Base-by-base conservation (phyloP, 1,139 yeast species). In the Suhomyces panamericanus region DNA sequence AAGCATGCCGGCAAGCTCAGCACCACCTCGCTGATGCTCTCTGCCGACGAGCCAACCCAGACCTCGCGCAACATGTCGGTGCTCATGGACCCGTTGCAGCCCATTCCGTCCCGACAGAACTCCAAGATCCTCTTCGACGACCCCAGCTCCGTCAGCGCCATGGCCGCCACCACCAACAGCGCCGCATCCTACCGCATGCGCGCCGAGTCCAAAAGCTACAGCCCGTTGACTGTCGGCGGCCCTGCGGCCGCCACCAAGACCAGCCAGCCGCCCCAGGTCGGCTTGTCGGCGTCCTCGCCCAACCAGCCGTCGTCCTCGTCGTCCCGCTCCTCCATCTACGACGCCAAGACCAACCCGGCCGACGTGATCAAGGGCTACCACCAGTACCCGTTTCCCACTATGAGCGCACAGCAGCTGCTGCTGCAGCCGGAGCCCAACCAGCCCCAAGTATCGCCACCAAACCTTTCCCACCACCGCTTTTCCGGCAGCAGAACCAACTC, bases 71-170 rank as follows among this genome's bases (percentile, higher is more conserved):
- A 66, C 43, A 54, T 57, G 41, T 62, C 68, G 28, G 63, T 66
- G n/a, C 54, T 64, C 32, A 57, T 63, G 64, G 72, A 67, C 47
- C 73, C 73, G 2, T 57, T 67, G 32, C 72, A 67, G 49, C 69
- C 70, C 1, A 54, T 56, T 14, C 69, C 70, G 2, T 39, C 45
- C 7, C 27, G 50, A 20, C 46, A 42, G 31, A 44, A 40, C 24
- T 39, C 47, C 10, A 43, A 39, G 24, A 35, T 44, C 15, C 33
- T 46, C 8, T 39, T 34, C 13, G 49, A 46, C 17, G 46, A 42
- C 39, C 27, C n/a, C 40, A 9, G 26, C 7, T 39, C 14, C 8
- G 31, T 22, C 16, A 36, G 16, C n/a, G 30, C 31, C 20, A 35
- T 29, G 8, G 34, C 38, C 6, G 39, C 39, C 6, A 29, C 41